A percentile compares a stretch with the other conserved stretches of the same genome.
These are phyloP conservation scores for Bothriochloa decipiens DNA, from an alignment of 176 grass and related monocot genomes.

Conservation along the genomic window DNA sequence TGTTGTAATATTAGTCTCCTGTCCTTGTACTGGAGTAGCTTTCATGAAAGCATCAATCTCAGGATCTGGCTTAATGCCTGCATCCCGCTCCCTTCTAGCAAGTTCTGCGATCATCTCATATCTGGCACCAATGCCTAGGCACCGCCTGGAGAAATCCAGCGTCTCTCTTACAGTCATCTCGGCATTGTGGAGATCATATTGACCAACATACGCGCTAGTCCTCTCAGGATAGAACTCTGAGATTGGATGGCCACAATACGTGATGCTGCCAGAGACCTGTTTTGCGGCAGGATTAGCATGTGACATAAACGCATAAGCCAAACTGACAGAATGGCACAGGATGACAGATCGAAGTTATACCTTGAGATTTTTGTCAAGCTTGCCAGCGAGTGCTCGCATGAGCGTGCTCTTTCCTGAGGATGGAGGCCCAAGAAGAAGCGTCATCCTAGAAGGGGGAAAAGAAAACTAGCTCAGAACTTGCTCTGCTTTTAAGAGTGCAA, in stretches of 20 bases:
- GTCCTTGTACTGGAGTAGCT: slow-evolving; percentile 63
- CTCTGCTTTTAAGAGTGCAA: not conserved
- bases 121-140: slow-evolving; percentile 65
- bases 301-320: too few relatives aligned
- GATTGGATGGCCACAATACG: slow-evolving; percentile 59
- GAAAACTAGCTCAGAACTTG: not conserved
- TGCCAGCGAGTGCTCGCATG: slow-evolving; percentile 74
- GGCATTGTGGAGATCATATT: slow-evolving; percentile 68
- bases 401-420: slow-evolving; percentile 89
- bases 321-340: slow-evolving; percentile 7
- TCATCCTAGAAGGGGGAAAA: slow-evolving; percentile 63
- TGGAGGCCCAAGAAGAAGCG: slow-evolving; percentile 94
- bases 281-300: too few relatives aligned
- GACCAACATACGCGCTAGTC: slow-evolving; percentile 66
- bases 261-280: slow-evolving; percentile 53
- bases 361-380: slow-evolving; percentile 74
- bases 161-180: slow-evolving; percentile 87
- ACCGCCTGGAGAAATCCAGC: slow-evolving; percentile 68
- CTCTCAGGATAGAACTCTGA: slow-evolving; percentile 70
- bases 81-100: slow-evolving; percentile 51
- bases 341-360: slow-evolving; percentile 36
- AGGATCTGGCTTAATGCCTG: slow-evolving; percentile 72
- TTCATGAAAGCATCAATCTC: slow-evolving; percentile 82
- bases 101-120: slow-evolving; percentile 68
- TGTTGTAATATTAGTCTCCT: slow-evolving; percentile 50